These are phyloP conservation scores for Tulasnella sp. DNA, from an alignment of 768 basidiomycete genomes.

Conservation along the genomic window DNA sequence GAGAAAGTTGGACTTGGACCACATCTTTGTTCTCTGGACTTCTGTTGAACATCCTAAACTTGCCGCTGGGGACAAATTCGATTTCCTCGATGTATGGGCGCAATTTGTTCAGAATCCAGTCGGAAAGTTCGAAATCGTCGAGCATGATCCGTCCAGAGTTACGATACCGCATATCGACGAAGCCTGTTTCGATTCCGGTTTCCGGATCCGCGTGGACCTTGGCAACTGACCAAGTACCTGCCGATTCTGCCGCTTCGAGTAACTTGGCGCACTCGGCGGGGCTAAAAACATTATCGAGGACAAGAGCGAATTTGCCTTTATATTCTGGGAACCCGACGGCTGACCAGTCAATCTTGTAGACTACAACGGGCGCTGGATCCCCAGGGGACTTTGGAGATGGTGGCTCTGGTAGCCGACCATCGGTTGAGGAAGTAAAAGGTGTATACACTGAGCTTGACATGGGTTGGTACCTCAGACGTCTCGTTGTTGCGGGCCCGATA, in stretches of 20 bases:
- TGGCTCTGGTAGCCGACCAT: neutral
- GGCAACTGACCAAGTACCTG: constrained; percentile 24
- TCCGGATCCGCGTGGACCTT: constrained; percentile 8
- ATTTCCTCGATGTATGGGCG: constrained; percentile 25
- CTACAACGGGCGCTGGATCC: constrained; percentile 21
- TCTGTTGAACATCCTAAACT: neutral
- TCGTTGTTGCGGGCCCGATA: too few species aligned
- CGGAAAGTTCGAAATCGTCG: constrained; percentile 29
- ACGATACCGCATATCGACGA: constrained; percentile 25
- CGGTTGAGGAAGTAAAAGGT: neutral
- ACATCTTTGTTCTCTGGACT: neutral
- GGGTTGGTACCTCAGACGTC: neutral
- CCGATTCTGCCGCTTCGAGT: constrained; percentile 18
- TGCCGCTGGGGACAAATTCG: constrained; percentile 4
- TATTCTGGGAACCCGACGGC: constrained; percentile 29
- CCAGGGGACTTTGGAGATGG: neutral
- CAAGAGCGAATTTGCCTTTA: constrained; percentile 23
- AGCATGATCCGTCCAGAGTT: constrained; percentile 29
- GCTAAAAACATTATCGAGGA: constrained; percentile 31
- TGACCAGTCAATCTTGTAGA: constrained; percentile 28
- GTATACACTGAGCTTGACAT: neutral
- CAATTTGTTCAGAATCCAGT: constrained; percentile 29
- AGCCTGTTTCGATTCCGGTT: neutral
- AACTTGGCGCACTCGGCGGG: constrained; percentile 27
- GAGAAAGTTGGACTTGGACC: constrained; percentile 16